Conservation (phyloP, 805 yeast genomes). For the Candida nonsorbophila region DNA sequence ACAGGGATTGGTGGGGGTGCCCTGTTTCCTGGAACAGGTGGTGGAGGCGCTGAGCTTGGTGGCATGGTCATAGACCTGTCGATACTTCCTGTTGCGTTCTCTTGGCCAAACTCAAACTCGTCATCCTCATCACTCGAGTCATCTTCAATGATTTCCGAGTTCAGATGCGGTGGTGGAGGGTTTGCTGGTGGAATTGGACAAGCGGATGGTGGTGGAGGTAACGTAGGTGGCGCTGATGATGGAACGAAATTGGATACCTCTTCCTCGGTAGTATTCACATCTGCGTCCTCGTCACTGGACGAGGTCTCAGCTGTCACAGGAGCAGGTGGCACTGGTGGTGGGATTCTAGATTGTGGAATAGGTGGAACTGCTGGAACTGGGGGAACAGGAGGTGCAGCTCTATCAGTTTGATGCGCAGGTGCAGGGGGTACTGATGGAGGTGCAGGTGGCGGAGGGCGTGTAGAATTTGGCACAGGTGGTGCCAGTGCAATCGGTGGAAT, state of each 20-base stretch:
- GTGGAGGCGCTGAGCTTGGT: constrained; percentile 1
- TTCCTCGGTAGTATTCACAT: background rate
- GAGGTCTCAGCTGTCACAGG: background rate
- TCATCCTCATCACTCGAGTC: too few species aligned
- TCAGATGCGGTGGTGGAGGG: too few species aligned
- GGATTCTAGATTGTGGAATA: constrained; percentile 3
- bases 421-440: constrained; percentile 7
- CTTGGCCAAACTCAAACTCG: too few species aligned
- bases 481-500: background rate
- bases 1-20: constrained; percentile 3
- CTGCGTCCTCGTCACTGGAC: too few species aligned
- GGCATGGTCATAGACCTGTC: constrained; percentile 10
- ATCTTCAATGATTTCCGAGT: too few species aligned
- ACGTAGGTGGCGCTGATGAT: too few species aligned
- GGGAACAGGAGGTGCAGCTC: constrained; percentile 8
- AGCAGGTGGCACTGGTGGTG: constrained; percentile 14
- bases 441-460: constrained; percentile 3
- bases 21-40: constrained; percentile 4
- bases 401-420: too few species aligned
- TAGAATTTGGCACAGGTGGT: background rate
- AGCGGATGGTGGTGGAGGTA: too few species aligned
- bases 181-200: too few species aligned
- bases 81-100: too few species aligned
- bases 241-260: constrained; percentile 1
- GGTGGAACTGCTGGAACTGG: constrained; percentile 19